phyloP scores from a whole-genome alignment of 139 green algal genomes.

The Coelastrella sp. region DNA sequence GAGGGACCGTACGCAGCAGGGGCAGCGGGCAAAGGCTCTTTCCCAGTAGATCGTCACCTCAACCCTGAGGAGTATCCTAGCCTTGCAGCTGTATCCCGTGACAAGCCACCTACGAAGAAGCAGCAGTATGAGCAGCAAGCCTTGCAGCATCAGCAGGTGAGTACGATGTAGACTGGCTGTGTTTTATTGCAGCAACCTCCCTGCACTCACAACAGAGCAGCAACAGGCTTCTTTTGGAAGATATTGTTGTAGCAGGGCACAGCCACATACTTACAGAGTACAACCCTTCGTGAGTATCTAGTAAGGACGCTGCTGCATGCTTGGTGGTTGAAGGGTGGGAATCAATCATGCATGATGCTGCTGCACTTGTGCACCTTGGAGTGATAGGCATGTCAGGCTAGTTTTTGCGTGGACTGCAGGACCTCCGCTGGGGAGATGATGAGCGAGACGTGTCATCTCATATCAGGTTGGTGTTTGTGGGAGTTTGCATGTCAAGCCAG shows the following conservation, averaged over 20 bases:
- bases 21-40: slow-evolving; percentile 42
- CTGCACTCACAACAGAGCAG: too few relatives aligned
- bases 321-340: too few relatives aligned
- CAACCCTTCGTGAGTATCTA: too few relatives aligned
- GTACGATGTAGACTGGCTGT: background rate
- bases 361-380: too few relatives aligned
- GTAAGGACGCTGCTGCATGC: too few relatives aligned
- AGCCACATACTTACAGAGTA: too few relatives aligned
- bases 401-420: slow-evolving; percentile 35
- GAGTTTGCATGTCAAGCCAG: background rate
- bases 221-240: too few relatives aligned
- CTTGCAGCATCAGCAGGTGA: slow-evolving; percentile 49
- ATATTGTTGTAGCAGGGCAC: too few relatives aligned
- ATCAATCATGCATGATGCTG: too few relatives aligned
- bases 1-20: slow-evolving; percentile 33
- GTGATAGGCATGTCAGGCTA: too few relatives aligned
- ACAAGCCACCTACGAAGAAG: slow-evolving; percentile 29
- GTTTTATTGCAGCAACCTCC: too few relatives aligned
- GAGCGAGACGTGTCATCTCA: slow-evolving; percentile 32
- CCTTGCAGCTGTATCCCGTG: slow-evolving; percentile 65
- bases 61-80: slow-evolving; percentile 83
- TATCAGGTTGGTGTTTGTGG: background rate
- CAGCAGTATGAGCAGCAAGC: slow-evolving; percentile 32
- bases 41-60: slow-evolving; percentile 60
- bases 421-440: slow-evolving; percentile 46